phyloP scores from a whole-genome alignment of 148 eudicot genomes.

The Rhododendron ovatum region DNA sequence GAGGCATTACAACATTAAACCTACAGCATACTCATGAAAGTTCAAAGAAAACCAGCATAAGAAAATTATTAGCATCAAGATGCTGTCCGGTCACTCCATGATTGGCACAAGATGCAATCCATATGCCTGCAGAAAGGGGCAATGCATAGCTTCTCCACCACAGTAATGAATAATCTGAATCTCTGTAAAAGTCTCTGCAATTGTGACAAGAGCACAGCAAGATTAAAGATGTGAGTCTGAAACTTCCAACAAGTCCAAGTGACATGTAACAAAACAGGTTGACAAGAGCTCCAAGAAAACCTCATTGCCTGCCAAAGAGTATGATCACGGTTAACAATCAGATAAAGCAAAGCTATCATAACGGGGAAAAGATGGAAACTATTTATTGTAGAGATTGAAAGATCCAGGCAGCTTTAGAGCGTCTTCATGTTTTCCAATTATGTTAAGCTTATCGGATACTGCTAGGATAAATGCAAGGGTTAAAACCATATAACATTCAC shows the following conservation, averaged over 20 bases:
- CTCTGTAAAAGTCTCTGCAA: constrained; percentile 54
- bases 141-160: not conserved
- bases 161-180: not conserved
- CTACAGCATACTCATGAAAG: not conserved
- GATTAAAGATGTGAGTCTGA: constrained; percentile 95
- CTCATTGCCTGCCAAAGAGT: constrained; percentile 28
- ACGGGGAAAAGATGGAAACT: constrained; percentile 3
- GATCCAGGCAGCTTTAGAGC: not conserved
- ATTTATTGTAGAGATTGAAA: not conserved
- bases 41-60: constrained; percentile 5
- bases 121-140: constrained; percentile 4
- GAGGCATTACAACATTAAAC: constrained; percentile 5
- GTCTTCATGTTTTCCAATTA: not conserved
- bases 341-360: not conserved
- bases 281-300: constrained; percentile 26
- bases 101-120: not conserved
- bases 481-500: constrained; percentile 3
- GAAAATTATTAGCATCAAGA: constrained; percentile 1
- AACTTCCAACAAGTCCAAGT: constrained; percentile 70
- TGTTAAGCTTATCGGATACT: not conserved
- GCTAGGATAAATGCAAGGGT: not conserved
- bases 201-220: constrained; percentile 86
- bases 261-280: constrained; percentile 75
- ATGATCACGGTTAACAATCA: constrained; percentile 11
- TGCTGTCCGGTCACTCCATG: not conserved